Base-by-base conservation (phyloP, 257 asterid species). In the Gynochthodes officinalis region DNA sequence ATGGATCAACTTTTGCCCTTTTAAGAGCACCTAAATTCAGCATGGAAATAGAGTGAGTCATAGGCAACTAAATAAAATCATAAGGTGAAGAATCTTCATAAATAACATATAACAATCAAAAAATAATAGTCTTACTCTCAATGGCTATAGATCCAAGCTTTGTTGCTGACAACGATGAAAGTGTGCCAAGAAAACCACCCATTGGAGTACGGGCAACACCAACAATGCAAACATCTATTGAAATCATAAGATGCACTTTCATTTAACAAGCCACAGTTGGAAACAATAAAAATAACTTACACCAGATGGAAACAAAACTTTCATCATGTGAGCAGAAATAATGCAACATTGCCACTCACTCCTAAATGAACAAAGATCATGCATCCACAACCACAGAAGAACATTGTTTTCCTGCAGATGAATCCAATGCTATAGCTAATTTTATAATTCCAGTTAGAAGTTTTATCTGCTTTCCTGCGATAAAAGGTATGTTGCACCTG, bases 141-240 rank as follows among this genome's bases (percentile, higher is more conserved):
- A 95, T 95, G 59, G 94, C 99, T 80, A 85, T 74, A 52, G 98
- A 95, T 79, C 98, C 99, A 71, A 95, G 97, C 84, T 92, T 95
- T 68, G 97, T 92, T 67, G 99, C 98, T 42, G 99, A 57, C 68
- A 95, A 13, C 37, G 97, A 92, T 40, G 99, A 95, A 80, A 95
- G 96, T 76, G 96, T 78, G 62, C 99, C 98, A 23, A 95, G 96
- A 73, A 95, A 95, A 57, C 85, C 92, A 58, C 97, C 99, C 97
- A 95, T 87, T 67, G 99, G 97, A 52, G 99, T 90, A 60, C 99
- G 94, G 65, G 97, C 94, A 78, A 90, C 91, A 74, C 99, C 98
- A 73, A 95, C 99, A 15, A 95, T 81, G 88, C 98, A 95, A 68
- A 95, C 98, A 92, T 95, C 99, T 95, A 71, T 77, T 43, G 19